Conservation (phyloP, 805 yeast species). For the Pichia nanzhaoensis region DNA sequence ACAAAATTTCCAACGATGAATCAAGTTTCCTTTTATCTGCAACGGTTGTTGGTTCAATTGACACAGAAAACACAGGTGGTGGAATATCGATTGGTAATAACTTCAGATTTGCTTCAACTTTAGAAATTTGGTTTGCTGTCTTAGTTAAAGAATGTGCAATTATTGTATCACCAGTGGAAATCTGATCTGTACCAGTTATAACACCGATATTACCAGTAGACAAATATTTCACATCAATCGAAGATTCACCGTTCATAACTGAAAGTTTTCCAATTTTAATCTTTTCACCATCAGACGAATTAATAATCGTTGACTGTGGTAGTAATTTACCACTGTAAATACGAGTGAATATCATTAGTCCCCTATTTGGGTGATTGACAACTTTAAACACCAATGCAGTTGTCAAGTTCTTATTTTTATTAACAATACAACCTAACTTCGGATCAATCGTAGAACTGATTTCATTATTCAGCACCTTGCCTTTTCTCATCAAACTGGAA, state of each 20-base stretch:
- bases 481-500: conserved; percentile 17
- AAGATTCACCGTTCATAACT: conserved; percentile 83
- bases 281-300: conserved; percentile 63
- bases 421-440: conserved; percentile 44
- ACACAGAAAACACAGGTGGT: conserved; percentile 86
- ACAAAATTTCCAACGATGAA: conserved; percentile 53
- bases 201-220: conserved; percentile 88
- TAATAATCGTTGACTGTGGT: conserved; percentile 54
- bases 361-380: conserved; percentile 74
- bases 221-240: conserved; percentile 60
- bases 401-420: conserved; percentile 52
- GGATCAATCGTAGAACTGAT: conserved; percentile 31
- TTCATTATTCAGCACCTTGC: conserved; percentile 12
- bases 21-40: conserved; percentile 76
- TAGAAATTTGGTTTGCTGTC: conserved; percentile 25
- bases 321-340: conserved; percentile 78
- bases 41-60: conserved; percentile 74
- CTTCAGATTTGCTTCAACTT: conserved; percentile 38
- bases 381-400: conserved; percentile 90
- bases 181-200: conserved; percentile 62
- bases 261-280: conserved; percentile 63
- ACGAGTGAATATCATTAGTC: conserved; percentile 77
- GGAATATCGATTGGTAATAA: conserved; percentile 79
- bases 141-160: conserved; percentile 52
- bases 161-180: conserved; percentile 88